These are phyloP conservation scores for Heliamphora pulchella DNA, from an alignment of 179 eudicot genomes.

Conservation along the genomic window DNA sequence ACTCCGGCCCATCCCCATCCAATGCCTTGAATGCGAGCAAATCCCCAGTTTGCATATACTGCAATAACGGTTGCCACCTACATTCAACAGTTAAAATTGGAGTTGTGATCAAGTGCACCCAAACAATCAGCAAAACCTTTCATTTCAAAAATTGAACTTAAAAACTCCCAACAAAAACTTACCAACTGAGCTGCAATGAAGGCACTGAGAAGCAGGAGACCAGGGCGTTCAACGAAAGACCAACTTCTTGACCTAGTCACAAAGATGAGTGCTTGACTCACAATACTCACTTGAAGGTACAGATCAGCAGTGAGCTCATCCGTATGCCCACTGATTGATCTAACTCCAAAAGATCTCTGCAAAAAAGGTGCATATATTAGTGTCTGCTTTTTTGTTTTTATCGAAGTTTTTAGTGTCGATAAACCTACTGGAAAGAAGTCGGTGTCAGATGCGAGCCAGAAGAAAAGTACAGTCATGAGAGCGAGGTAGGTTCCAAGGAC, in stretches of 20 bases:
- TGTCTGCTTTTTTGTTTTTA: neutral
- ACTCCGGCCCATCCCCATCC: slow-evolving; percentile 89
- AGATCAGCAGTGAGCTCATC: slow-evolving; percentile 67
- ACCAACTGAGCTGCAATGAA: slow-evolving; percentile 69
- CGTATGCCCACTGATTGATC: slow-evolving; percentile 30
- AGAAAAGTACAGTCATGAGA: slow-evolving; percentile 55
- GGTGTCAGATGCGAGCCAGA: slow-evolving; percentile 63
- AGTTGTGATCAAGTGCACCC: neutral
- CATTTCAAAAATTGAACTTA: neutral
- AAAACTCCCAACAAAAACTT: slow-evolving; percentile 12
- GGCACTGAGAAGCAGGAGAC: slow-evolving; percentile 54
- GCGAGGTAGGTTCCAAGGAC: slow-evolving; percentile 81
- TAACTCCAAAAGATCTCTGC: slow-evolving; percentile 49
- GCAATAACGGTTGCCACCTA: slow-evolving; percentile 69
- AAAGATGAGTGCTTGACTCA: slow-evolving; percentile 85
- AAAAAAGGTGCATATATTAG: neutral
- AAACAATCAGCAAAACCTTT: neutral
- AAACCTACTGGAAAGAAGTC: slow-evolving; percentile 48
- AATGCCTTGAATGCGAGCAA: slow-evolving; percentile 49
- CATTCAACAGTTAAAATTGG: neutral
- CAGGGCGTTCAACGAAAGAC: slow-evolving; percentile 81
- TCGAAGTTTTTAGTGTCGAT: neutral
- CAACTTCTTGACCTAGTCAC: slow-evolving; percentile 87
- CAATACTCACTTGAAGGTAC: slow-evolving; percentile 92
- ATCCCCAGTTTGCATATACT: slow-evolving; percentile 67